Evolutionary conservation across 2,329 filamentous ascomycete genomes (phyloP).

Genomic region (Colletotrichum gloeosporioides): DNA sequence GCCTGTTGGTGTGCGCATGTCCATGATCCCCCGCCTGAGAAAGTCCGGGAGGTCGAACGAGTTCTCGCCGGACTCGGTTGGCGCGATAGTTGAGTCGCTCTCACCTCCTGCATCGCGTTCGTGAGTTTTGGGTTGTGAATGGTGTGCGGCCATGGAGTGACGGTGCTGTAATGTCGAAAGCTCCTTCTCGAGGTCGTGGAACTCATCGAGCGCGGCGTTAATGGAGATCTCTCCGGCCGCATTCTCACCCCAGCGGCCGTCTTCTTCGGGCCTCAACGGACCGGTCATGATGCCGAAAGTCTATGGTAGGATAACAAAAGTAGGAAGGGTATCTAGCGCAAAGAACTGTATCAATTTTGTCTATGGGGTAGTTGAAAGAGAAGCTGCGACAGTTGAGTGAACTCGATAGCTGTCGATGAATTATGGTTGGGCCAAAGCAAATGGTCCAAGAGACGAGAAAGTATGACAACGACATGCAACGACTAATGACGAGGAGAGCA

Average conservation of each 20-base stretch:
- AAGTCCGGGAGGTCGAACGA: slow-evolving; percentile 72
- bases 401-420: neutral
- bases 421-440: neutral
- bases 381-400: neutral
- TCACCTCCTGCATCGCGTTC: neutral
- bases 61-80: neutral
- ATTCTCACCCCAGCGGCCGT: slow-evolving; percentile 30
- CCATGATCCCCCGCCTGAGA: slow-evolving; percentile 76
- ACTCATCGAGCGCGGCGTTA: slow-evolving; percentile 25
- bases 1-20: slow-evolving; percentile 69
- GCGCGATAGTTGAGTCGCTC: slow-evolving; percentile 15
- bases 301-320: neutral
- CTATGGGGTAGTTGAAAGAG: neutral
- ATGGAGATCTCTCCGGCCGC: slow-evolving; percentile 24
- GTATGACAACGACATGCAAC: neutral
- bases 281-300: neutral
- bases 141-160: neutral
- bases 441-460: neutral
- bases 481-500: neutral
- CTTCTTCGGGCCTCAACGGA: neutral
- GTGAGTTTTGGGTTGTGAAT: neutral
- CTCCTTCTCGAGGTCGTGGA: slow-evolving; percentile 26
- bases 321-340: neutral
- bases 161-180: slow-evolving; percentile 23
- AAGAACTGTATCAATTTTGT: neutral